Evolutionary conservation across 495 filamentous ascomycete species (phyloP).

Genomic region (Terfezia claveryi): DNA sequence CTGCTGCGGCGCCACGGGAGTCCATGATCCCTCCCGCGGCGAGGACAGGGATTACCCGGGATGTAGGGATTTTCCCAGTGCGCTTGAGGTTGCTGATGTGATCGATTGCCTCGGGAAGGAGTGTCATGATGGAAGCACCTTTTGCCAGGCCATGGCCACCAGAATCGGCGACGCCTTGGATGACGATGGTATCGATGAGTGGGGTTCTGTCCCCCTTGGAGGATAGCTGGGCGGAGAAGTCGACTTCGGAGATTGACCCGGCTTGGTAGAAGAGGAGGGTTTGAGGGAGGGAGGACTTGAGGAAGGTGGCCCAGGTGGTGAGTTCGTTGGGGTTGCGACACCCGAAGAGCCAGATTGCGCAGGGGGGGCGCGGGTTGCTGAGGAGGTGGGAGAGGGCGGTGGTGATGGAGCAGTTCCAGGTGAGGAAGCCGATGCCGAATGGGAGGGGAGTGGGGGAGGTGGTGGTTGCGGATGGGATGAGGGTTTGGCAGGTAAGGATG

Average conservation of each 20-base stretch:
- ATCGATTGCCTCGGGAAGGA: constrained; percentile 40
- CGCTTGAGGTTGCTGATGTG: constrained; percentile 21
- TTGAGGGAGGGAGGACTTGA: background rate
- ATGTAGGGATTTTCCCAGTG: background rate
- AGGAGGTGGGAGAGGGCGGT: constrained; percentile 24
- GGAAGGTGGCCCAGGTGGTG: background rate
- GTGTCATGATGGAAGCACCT: constrained; percentile 32
- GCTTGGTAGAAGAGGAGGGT: constrained; percentile 46
- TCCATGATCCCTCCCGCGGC: constrained; percentile 57
- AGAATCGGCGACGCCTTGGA: constrained; percentile 46
- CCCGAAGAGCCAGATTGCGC: constrained; percentile 39
- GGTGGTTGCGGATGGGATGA: constrained; percentile 1
- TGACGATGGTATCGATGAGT: constrained; percentile 37
- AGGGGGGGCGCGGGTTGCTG: constrained; percentile 27
- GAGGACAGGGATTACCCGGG: constrained; percentile 31
- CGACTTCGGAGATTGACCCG: constrained; percentile 35
- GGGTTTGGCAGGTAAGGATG: constrained; percentile 11
- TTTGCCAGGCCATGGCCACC: constrained; percentile 46
- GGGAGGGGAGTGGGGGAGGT: constrained; percentile 24
- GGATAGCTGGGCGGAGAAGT: constrained; percentile 19
- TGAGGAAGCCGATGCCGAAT: constrained; percentile 32
- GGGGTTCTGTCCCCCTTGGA: background rate
- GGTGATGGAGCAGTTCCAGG: constrained; percentile 31
- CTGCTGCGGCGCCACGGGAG: constrained; percentile 40
- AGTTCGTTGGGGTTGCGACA: background rate